Evolutionary conservation across 345 rosid species (phyloP).

Genomic region (Bruguiera gymnorhiza): DNA sequence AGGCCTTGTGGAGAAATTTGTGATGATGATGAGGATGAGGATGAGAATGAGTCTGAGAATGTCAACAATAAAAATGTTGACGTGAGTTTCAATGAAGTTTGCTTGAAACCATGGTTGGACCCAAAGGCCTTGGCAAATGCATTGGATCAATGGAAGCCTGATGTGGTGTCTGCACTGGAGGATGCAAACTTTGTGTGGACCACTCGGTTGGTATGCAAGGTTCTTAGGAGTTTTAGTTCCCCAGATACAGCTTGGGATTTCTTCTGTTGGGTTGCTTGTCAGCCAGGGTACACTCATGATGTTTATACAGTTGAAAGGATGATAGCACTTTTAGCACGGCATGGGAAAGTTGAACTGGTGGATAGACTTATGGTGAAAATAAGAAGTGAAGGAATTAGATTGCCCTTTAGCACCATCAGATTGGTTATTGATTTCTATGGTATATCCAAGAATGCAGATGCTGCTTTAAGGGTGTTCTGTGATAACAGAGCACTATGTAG

Average conservation of each 20-base stretch:
- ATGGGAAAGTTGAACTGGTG: conserved; percentile 64
- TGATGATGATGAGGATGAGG: conserved; percentile 32
- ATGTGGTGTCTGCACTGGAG: conserved; percentile 52
- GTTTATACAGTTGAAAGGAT: conserved; percentile 69
- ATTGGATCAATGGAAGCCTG: conserved; percentile 60
- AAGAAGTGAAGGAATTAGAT: conserved; percentile 55
- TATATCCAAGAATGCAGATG: conserved; percentile 75
- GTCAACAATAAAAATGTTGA: conserved; percentile 12
- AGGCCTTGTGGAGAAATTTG: conserved; percentile 31
- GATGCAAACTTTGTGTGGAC: conserved; percentile 84
- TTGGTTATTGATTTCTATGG: conserved; percentile 80
- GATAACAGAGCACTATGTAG: conserved; percentile 57
- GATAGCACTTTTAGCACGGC: conserved; percentile 69
- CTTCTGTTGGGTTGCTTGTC: conserved; percentile 90
- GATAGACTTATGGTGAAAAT: conserved; percentile 64
- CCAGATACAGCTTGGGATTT: conserved; percentile 77
- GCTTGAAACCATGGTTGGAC: conserved; percentile 80
- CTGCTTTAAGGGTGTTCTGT: conserved; percentile 70
- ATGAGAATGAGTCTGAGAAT: conserved; percentile 19
- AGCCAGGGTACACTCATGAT: conserved; percentile 79
- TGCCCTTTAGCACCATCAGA: conserved; percentile 77
- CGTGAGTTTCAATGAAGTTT: conserved; percentile 27
- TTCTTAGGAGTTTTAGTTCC: conserved; percentile 67
- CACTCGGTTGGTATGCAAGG: conserved; percentile 71
- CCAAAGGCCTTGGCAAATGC: conserved; percentile 84